Base-by-base conservation (phyloP, 2,329 filamentous ascomycete genomes). In the Aspergillus luchuensis region DNA sequence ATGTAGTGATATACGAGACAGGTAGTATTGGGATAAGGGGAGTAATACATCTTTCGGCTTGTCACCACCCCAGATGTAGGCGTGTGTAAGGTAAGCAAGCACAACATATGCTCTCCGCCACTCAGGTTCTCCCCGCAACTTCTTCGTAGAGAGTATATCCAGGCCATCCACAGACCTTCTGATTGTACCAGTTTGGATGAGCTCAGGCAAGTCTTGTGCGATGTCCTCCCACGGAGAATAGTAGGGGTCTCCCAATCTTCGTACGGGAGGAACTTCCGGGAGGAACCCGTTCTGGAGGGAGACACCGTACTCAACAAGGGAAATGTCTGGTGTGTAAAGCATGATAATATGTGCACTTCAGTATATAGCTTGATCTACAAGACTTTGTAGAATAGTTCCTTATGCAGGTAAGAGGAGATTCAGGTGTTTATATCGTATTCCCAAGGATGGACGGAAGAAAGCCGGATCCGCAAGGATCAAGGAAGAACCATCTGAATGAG, bases 141-240 rank as follows among this genome's bases (percentile, higher is more conserved):
- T 85, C 64, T 87, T 82, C 53, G 91, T 95, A 58, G 88, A 90
- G 62, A 97, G 86, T 56, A 96, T 81, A 13, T 92, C 92, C 56
- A 97, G 82, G 23, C 84, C 82, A 66, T 96, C 89, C 54, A 97
- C 85, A 63, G 91, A 85, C 57, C 87, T 84, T 56, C 91, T 86
- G 67, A 97, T 83, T 56, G 90, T 87, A 72, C 89, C 89, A 72
- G 85, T 90, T 56, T 92, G 82, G 58, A 97, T 89, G 65, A 95
- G 82, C 47, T 85, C 84, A 76, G 95, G 91, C 17, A 97, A 83
- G 70, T 94, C 92, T 68, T 86, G 83, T 30, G 88, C 85, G 58
- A 96, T 82, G 43, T 87, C 84, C 77, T 97, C 93, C 93, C 93
- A 98, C 66, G 92, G 91, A 74, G 89, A 87, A 78, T 97, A 98